Conservation (phyloP, 2,329 filamentous ascomycete species). For the Diaporthe vexans region DNA sequence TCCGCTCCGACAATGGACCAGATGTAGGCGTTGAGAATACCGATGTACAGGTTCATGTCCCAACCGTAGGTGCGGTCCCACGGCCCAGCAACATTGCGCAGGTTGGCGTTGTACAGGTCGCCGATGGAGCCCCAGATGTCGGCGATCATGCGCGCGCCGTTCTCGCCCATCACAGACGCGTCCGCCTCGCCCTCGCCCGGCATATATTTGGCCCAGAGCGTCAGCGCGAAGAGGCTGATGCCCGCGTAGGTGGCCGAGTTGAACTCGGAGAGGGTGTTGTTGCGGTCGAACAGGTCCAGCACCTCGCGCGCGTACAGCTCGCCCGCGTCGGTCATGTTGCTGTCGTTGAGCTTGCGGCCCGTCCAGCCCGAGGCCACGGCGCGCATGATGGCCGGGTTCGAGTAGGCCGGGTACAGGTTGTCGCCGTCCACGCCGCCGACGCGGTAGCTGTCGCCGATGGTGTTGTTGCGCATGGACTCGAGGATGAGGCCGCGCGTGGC, state of each 20-base stretch:
- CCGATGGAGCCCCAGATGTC: constrained; percentile 67
- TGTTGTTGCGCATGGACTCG: constrained; percentile 66
- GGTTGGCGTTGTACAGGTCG: constrained; percentile 68
- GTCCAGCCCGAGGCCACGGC: constrained; percentile 72
- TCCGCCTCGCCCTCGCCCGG: constrained; percentile 48
- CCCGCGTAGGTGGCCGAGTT: constrained; percentile 75
- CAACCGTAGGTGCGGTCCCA: constrained; percentile 76
- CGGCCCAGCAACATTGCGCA: constrained; percentile 74
- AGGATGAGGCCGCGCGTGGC: constrained; percentile 57
- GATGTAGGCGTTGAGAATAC: constrained; percentile 70
- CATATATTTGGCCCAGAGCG: constrained; percentile 72
- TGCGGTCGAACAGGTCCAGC: constrained; percentile 67
- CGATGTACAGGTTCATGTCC: constrained; percentile 74
- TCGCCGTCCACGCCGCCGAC: constrained; percentile 72
- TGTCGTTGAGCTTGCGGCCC: constrained; percentile 65
- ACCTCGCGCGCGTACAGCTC: constrained; percentile 69
- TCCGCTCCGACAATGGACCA: constrained; percentile 70
- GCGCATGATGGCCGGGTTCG: constrained; percentile 73
- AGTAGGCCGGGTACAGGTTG: constrained; percentile 74
- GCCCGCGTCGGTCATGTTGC: constrained; percentile 71
- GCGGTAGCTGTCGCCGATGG: constrained; percentile 72
- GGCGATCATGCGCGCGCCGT: constrained; percentile 65
- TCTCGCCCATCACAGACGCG: constrained; percentile 66
- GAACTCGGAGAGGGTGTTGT: constrained; percentile 72
- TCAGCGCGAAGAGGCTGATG: constrained; percentile 70